Conservation (phyloP, 2,329 filamentous ascomycete genomes). For the Aureobasidium sp. region DNA sequence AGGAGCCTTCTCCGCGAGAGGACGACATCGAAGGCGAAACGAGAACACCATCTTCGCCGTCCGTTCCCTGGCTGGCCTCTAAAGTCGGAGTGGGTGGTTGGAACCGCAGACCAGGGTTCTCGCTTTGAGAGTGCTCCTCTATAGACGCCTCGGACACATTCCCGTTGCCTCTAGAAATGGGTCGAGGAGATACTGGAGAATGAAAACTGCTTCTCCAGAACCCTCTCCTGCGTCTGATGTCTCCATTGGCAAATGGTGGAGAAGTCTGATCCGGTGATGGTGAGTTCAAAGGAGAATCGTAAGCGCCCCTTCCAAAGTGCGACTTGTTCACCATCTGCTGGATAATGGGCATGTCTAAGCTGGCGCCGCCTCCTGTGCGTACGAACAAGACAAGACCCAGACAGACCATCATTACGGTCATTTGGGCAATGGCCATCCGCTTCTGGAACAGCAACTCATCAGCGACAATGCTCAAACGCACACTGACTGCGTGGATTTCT, state of each 20-base stretch:
- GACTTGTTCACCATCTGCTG: conserved; percentile 35
- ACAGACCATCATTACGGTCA: conserved; percentile 75
- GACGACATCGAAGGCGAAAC: neutral
- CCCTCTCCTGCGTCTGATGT: conserved; percentile 16
- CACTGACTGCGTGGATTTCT: conserved; percentile 74
- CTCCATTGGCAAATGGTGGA: conserved; percentile 19
- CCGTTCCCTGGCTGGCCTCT: conserved; percentile 14
- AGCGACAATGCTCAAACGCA: conserved; percentile 77
- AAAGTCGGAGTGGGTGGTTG: conserved; percentile 29
- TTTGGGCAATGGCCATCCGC: conserved; percentile 87
- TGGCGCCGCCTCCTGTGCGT: conserved; percentile 22
- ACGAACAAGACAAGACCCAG: conserved; percentile 79
- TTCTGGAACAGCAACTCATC: conserved; percentile 82
- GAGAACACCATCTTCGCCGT: conserved; percentile 12
- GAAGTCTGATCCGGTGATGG: conserved; percentile 26
- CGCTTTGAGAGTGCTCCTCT: conserved; percentile 13
- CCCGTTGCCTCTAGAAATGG: conserved; percentile 14
- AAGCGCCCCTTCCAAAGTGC: conserved; percentile 24
- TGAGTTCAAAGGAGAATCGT: conserved; percentile 30
- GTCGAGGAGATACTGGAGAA: neutral
- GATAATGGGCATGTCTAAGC: conserved; percentile 36
- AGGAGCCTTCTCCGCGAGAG: neutral
- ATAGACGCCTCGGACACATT: conserved; percentile 20
- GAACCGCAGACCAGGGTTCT: conserved; percentile 28
- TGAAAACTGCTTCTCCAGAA: conserved; percentile 26